A percentile compares a stretch with the other conserved stretches of the same genome.
Conservation (phyloP, 2,329 filamentous ascomycete genomes). For the Claviceps humidiphila region DNA sequence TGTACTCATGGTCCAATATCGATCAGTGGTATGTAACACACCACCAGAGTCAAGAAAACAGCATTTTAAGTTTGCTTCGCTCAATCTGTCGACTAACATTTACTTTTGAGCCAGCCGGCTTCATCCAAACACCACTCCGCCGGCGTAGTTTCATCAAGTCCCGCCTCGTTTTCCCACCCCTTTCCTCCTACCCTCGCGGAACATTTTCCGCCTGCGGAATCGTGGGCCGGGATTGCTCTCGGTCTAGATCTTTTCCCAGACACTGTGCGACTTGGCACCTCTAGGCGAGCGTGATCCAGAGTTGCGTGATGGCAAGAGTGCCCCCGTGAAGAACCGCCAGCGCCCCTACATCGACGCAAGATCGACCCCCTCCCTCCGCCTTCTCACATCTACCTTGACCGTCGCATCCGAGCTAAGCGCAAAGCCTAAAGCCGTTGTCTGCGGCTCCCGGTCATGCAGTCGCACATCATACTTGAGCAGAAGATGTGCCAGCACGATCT, state of each 20-base stretch:
- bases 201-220: constrained; percentile 31
- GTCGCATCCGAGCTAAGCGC: neutral
- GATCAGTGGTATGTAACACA: no score
- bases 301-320: no score
- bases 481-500: constrained; percentile 36
- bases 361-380: neutral
- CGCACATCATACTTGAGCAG: constrained; percentile 33
- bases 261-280: constrained; percentile 16
- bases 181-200: constrained; percentile 23
- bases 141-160: no score
- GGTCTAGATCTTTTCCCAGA: constrained; percentile 34
- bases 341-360: neutral
- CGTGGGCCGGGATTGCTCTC: constrained; percentile 25
- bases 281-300: no score
- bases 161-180: no score
- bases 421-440: neutral
- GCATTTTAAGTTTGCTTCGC: no score
- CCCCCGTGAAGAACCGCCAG: neutral
- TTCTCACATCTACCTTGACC: neutral
- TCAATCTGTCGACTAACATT: no score
- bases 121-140: no score
- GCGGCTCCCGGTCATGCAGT: neutral
- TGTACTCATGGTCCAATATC: no score
- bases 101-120: no score
- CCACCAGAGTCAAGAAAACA: no score